These are phyloP conservation scores for Colletotrichum sublineola DNA, from an alignment of 2,329 filamentous ascomycete genomes.

Conservation along the genomic window DNA sequence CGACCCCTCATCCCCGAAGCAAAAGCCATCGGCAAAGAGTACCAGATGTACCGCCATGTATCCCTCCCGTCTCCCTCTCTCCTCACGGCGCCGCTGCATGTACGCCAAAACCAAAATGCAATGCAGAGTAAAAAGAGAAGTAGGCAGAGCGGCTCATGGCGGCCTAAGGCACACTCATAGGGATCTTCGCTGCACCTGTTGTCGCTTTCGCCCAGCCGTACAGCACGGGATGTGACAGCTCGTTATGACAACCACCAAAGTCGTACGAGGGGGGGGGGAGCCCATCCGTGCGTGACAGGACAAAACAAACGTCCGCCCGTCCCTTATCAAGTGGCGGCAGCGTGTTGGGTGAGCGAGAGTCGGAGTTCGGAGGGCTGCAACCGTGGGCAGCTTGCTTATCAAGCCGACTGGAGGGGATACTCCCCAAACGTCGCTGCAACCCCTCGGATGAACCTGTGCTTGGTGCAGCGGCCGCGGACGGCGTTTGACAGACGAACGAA, in stretches of 20 bases:
- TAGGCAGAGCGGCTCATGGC: not conserved
- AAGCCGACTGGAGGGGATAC: not conserved
- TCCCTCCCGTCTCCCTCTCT: not conserved
- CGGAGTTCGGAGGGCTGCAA: no score
- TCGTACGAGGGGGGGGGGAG: slow-evolving; percentile 14
- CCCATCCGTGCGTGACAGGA: not conserved
- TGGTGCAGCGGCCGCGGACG: not conserved
- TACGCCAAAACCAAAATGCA: not conserved
- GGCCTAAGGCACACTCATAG: slow-evolving; percentile 7
- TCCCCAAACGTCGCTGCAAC: not conserved
- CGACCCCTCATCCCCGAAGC: no score
- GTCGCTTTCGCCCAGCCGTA: slow-evolving; percentile 4
- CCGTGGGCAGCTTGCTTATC: not conserved
- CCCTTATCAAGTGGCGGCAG: no score
- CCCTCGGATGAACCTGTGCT: slow-evolving; percentile 14
- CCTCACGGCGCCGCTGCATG: slow-evolving; percentile 2
- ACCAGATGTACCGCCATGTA: not conserved
- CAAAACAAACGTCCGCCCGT: not conserved
- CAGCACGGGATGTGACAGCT: slow-evolving; percentile 3
- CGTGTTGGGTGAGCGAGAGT: no score
- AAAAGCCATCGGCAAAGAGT: not conserved
- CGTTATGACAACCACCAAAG: not conserved
- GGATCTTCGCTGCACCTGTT: slow-evolving; percentile 25
- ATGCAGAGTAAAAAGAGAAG: slow-evolving; percentile 20
- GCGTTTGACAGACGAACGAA: not conserved